phyloP scores from a whole-genome alignment of 345 rosid species.

The Kernera saxatilis region DNA sequence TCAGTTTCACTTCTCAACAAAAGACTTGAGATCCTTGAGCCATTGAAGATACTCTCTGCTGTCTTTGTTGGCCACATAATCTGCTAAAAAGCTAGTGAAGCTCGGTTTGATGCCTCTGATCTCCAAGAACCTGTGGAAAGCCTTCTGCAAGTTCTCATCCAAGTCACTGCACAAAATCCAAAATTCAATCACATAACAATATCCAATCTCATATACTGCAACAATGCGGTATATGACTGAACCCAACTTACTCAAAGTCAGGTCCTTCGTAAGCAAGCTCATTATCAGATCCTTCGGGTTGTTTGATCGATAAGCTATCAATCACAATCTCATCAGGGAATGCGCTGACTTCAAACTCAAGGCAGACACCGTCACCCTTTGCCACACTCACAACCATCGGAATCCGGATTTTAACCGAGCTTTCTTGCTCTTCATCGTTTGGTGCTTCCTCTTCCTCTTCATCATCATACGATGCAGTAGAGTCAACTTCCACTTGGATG shows the following conservation, averaged over 20 bases:
- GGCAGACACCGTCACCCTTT: constrained; percentile 33
- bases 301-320: constrained; percentile 46
- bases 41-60: constrained; percentile 51
- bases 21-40: constrained; percentile 52
- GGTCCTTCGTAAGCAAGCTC: constrained; percentile 65
- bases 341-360: constrained; percentile 57
- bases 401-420: constrained; percentile 7
- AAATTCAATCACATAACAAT: constrained; percentile 9
- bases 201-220: background rate
- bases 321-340: constrained; percentile 45
- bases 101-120: constrained; percentile 57
- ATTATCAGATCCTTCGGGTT: constrained; percentile 24
- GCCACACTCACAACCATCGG: constrained; percentile 48
- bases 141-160: constrained; percentile 67
- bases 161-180: constrained; percentile 40
- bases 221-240: background rate
- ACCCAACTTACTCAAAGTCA: constrained; percentile 45
- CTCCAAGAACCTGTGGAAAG: constrained; percentile 56
- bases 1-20: constrained; percentile 36
- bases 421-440: constrained; percentile 17
- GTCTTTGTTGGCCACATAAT: constrained; percentile 53
- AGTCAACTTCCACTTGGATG: constrained; percentile 51
- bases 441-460: constrained; percentile 22
- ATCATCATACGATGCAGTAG: constrained; percentile 14
- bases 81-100: constrained; percentile 37